Base-by-base conservation (phyloP, 2,329 filamentous ascomycete genomes). In the Cladosporium velox region DNA sequence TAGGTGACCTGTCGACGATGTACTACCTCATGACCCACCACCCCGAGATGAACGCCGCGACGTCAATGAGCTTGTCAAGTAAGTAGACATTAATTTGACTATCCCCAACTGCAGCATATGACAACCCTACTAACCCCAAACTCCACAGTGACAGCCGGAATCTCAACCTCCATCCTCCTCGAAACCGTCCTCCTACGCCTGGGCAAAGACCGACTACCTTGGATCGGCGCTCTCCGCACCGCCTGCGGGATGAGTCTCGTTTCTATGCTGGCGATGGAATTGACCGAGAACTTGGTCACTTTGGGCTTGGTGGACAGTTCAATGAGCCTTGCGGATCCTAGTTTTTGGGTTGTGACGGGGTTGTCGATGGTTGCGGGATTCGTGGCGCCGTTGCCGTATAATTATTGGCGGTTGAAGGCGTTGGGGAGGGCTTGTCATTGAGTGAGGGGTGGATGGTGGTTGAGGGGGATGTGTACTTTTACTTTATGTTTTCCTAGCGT, bases 201-300 rank as follows among this genome's bases (percentile, higher is more conserved):
- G 10, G 61, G 61, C 35, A 57, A 55, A 34, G 61, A 64, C 38
- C 35, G 26, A 10, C 28, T 64, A 1, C 14, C 61, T 2, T 64
- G 61, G 61, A 15, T 12, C 10, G 35, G 15, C 38, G 61, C 61
- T 4, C 3, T 34, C 30, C 49, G 49, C 26, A 64, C 61, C 1
- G 61, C 61, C 1, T 64, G 61, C 26, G 61, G 61, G 2, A 64
- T 64, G 61, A 64, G 61, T 26, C 35, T 64, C 7, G 49, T 64
- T 4, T 64, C 61, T 5, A 64, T 64, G 61, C 26, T 64, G 26
- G 61, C 61, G 18, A 64, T 64, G 61, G 61, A 64, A 11, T 44
- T 64, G 24, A 64, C 61, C 5, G 61, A 64, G 35, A 64, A 57
- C 12, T 6, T 55, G 8, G 61, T 64, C 8, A 57, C 61, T 52